Base-by-base conservation (phyloP, 371 early-diverging fungal species). In the Mortierella sp. region DNA sequence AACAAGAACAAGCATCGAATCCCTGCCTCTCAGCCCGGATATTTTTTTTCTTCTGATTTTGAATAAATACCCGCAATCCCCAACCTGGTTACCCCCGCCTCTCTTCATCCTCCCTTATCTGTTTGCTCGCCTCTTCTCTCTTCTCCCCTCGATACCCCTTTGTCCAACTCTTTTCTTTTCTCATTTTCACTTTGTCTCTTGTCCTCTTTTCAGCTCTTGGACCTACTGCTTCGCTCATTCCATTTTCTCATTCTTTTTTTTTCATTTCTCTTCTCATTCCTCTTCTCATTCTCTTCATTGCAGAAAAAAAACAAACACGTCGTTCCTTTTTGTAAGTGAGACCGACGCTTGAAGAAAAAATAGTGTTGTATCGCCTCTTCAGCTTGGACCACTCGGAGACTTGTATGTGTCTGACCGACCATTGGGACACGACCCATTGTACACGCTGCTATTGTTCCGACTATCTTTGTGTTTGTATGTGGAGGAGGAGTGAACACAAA, bases 261-360 rank as follows among this genome's bases (percentile, higher is more conserved):
- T 16, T 50, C 50, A 50, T 50, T 50, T 13, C 7, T 47, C 47
- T 50, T 13, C 50, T 50, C 50, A 50, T 50, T 50, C 16, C 16
- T 13, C 16, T 16, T 50, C 16, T 14, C 14, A 11, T 50, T 50
- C 50, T 50, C 50, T 14, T 38, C 42, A 38, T 38, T 38, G 5
- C 42, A 38, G 3, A 38, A 38, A 1, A 1, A 38, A 38, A 38
- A 38, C 42, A 38, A 5, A 38, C 42, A 38, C n/a, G 26, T 8
- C 2, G n/a, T n/a, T 34, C 44, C 3, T 24, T 68, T 58, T 68
- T 68, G 68, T 68, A 68, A 68, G 68, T 68, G 68, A 42, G 24
- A 68, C 68, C 44, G 4, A 65, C 38, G 5, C 42, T 38, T 38
- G 42, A 19, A 38, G 7, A 14, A 31, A 60, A 13, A 58, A 58